Percentiles rank a stretch among this genome's conserved stretches.
phyloP scores from a whole-genome alignment of 345 rosid species.

The Eucalyptus microcorys region DNA sequence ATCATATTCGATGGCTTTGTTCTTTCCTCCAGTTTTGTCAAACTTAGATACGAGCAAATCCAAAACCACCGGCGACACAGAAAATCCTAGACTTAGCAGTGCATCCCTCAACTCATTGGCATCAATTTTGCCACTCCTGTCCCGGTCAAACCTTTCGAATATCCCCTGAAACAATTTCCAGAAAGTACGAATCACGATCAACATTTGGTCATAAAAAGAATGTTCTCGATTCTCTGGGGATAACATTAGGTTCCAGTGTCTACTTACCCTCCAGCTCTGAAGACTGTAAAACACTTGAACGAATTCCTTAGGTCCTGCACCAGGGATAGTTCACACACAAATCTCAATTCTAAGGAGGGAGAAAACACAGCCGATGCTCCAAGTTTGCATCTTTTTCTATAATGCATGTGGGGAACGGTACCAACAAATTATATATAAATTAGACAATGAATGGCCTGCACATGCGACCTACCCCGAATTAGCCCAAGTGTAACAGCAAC shows the following conservation, averaged over 20 bases:
- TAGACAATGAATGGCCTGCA: not conserved
- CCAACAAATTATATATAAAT: not conserved
- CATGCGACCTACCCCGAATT: not conserved
- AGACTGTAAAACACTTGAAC: conserved; percentile 75
- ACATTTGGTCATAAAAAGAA: not conserved
- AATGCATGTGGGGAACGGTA: not conserved
- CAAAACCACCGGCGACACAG: conserved; percentile 62
- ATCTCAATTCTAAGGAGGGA: not conserved
- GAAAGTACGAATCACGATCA: not conserved
- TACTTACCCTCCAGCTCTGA: conserved; percentile 88
- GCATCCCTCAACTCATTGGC: conserved; percentile 76
- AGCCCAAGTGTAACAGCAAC: not conserved
- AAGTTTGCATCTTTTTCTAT: not conserved
- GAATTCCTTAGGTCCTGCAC: conserved; percentile 87
- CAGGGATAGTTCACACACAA: not conserved
- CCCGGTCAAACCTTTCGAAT: conserved; percentile 80
- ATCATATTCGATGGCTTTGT: conserved; percentile 77
- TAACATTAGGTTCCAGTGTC: not conserved
- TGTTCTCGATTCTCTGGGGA: not conserved
- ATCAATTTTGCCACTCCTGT: conserved; percentile 83
- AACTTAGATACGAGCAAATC: conserved; percentile 80
- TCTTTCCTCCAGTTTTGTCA: conserved; percentile 70
- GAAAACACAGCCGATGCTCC: not conserved
- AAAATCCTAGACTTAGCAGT: conserved; percentile 66
- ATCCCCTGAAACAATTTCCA: conserved; percentile 29